These are phyloP conservation scores for Pilasporangium apinafurcum DNA, from an alignment of 352 stramenopile genomes.

Conservation along the genomic window DNA sequence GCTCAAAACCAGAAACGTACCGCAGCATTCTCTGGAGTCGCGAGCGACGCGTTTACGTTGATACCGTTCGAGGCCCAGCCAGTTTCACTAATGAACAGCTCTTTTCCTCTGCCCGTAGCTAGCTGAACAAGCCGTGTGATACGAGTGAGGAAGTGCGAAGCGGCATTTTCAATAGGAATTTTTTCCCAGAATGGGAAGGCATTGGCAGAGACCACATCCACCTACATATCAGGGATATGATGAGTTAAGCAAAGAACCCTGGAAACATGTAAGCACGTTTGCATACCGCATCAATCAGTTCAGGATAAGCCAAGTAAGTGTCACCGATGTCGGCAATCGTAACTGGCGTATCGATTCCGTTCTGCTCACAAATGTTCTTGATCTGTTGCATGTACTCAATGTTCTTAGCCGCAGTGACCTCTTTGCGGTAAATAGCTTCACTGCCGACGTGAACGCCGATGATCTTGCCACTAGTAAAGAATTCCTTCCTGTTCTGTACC, in stretches of 20 bases:
- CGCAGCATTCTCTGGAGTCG: constrained; percentile 32
- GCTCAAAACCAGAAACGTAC: too few relatives aligned
- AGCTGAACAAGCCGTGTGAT: constrained; percentile 29
- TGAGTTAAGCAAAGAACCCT: not conserved
- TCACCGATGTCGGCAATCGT: constrained; percentile 68
- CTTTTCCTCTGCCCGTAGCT: constrained; percentile 22
- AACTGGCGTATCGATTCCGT: constrained; percentile 28
- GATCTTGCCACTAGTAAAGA: constrained; percentile 21
- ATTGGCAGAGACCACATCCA: constrained; percentile 59
- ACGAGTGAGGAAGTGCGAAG: constrained; percentile 28
- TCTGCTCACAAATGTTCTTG: constrained; percentile 17
- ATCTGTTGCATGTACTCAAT: constrained; percentile 36
- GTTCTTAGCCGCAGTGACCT: constrained; percentile 34
- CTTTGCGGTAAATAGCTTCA: constrained; percentile 56
- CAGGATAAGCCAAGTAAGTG: constrained; percentile 39
- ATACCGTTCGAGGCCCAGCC: constrained; percentile 47
- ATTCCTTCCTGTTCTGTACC: not conserved
- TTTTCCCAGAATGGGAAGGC: constrained; percentile 69
- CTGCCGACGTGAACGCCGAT: constrained; percentile 60
- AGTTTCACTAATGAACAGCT: constrained; percentile 60
- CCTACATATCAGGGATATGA: constrained; percentile 1
- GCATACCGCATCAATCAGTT: constrained; percentile 33
- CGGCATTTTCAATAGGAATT: constrained; percentile 22
- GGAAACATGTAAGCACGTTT: not conserved
- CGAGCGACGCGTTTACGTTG: constrained; percentile 24